These are phyloP conservation scores for Ascochyta fabae DNA, from an alignment of 2,329 filamentous ascomycete genomes.

Conservation along the genomic window DNA sequence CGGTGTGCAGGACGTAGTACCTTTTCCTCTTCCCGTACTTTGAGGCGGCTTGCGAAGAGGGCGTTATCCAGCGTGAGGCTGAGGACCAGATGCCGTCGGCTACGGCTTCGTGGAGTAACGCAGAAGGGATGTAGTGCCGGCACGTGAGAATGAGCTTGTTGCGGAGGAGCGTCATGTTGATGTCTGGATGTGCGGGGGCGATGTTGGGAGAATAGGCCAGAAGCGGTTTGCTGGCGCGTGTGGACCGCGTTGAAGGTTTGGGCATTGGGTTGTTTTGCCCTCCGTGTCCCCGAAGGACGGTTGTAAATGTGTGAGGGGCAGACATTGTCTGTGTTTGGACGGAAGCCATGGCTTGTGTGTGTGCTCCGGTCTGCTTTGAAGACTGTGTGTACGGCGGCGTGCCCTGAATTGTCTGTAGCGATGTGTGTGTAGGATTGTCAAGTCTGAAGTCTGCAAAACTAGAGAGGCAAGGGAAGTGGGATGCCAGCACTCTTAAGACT, in stretches of 20 bases:
- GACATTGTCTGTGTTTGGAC: slow-evolving; percentile 36
- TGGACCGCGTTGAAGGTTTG: slow-evolving; percentile 29
- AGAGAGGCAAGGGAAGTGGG: slow-evolving; percentile 14
- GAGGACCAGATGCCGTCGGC: slow-evolving; percentile 35
- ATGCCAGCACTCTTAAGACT: slow-evolving; percentile 10
- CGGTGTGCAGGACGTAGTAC: slow-evolving; percentile 32
- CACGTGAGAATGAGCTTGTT: slow-evolving; percentile 36
- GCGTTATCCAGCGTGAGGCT: slow-evolving; percentile 33
- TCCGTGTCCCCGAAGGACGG: slow-evolving; percentile 27
- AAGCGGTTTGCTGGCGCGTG: slow-evolving; percentile 28
- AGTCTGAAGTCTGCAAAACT: slow-evolving; percentile 9
- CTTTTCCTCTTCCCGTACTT: slow-evolving; percentile 31
- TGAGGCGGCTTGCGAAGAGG: slow-evolving; percentile 21
- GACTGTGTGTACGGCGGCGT: slow-evolving; percentile 3
- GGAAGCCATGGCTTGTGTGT: slow-evolving; percentile 26
- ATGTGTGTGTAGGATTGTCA: background rate
- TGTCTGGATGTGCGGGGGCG: slow-evolving; percentile 32
- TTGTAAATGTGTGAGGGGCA: slow-evolving; percentile 27
- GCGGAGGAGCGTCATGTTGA: slow-evolving; percentile 34
- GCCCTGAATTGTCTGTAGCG: background rate
- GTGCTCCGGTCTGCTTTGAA: background rate
- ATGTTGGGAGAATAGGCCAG: slow-evolving; percentile 33
- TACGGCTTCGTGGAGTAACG: slow-evolving; percentile 28
- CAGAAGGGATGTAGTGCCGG: slow-evolving; percentile 27
- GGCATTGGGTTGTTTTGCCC: slow-evolving; percentile 10